Evolutionary conservation across 495 filamentous ascomycete species (phyloP), one percentile per base, ranked within the genome.

Genomic region (Tetracladium marchalianum): DNA sequence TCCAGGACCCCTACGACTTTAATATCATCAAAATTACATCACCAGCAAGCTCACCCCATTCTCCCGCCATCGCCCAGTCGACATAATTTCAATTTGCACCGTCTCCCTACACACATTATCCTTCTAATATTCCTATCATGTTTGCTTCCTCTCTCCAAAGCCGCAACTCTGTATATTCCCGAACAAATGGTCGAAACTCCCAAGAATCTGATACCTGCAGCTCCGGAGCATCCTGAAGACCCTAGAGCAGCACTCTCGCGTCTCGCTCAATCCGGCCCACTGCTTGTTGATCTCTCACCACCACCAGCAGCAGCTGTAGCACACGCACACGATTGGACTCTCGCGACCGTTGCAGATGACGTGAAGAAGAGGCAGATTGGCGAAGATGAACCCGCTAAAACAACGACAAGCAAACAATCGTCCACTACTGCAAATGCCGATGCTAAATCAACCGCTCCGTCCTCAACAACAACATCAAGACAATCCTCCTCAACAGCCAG

Each of bases 201-300:
- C 22, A 27, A 27, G 22, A 37, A 37, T 37, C 35, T 15, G 11
- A 17, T n/a, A 16, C 19, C 39, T n/a, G 11, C 32, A n/a, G 16
- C 18, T 15, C 13, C 12, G 17, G 46, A 46, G n/a, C 35, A 35
- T 22, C 11, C 39, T n/a, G 53, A 51, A 31, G 7, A 19, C 18
- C 10, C 41, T n/a, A 43, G 44, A 51, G 54, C 51, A 31, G 39
- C 49, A 19, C 32, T 55, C 8, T 36, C 37, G 7, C 41, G 45
- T 13, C 44, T 56, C n/a, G 43, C 52, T 33, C 18, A 41, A 15
- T 56, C 53, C 11, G 56, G 53, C 17, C 41, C 41, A 15, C 45
- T 59, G 31, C 17, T 59, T 0, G 53, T 51, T 54, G 56, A 59
- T 54, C 56, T 11, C 5, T 31, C 40, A 9, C 44, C 48, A 8